Base-by-base conservation (phyloP, 2,329 filamentous ascomycete genomes). In the Trichophyton rubrum region DNA sequence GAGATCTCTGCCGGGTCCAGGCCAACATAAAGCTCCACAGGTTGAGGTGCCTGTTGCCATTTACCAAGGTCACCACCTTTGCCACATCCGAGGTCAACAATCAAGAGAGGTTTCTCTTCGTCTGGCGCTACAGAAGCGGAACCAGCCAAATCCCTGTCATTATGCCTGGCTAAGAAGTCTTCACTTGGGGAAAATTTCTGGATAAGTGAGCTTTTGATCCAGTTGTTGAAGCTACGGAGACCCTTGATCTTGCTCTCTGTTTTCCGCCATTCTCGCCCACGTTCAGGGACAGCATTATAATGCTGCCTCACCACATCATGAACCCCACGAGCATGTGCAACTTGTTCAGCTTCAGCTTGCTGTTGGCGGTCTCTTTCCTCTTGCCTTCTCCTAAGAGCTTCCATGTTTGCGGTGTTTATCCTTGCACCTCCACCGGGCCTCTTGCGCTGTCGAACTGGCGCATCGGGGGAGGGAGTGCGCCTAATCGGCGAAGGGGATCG, bases 131-230 rank as follows among this genome's bases (percentile, higher is more conserved):
- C 38, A 22, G 71, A 69, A n/a, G 69, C 70, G 30, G 69, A 72
- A 57, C 75, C 71, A 30, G 72, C 73, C 75, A 73, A 77, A n/a
- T 75, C 73, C 61, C 74, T 73, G 60, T 73, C 83, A 40, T 68
- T 68, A 24, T 68, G 69, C n/a, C 72, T 72, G 1, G 85, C 82
- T 0, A 82, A 77, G 66, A 86, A 85, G 63, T 89, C 85, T 72
- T 92, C 88, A 65, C 86, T 85, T 0, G 88, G 88, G 3, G 89
- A 90, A 75, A 96, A 97, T 72, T 96, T 96, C 71, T 97, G 91
- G 66, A 99, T 97, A 67, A 97, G 84, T 57, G 89, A 92, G 70
- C 90, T 96, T 79, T 99, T 99, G 75, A 99, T 83, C 93, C 93
- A 99, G 74, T 99, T 99, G 77, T 99, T 99, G 79, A 96, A 93